Evolutionary conservation across 352 stramenopile genomes (phyloP).

Genomic region (Peronospora destructor): DNA sequence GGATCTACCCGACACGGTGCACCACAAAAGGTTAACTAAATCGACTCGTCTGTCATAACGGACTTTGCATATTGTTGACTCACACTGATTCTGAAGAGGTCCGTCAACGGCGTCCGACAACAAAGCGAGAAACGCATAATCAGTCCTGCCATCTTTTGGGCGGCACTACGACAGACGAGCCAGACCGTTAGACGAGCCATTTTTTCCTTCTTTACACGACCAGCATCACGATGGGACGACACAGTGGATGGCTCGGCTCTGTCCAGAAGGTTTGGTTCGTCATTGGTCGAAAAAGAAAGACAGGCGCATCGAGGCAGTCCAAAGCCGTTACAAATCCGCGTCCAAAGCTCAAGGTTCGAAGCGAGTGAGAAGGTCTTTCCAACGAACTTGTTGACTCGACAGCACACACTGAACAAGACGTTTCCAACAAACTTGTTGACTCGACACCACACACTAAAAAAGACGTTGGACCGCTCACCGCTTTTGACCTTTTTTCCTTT

Average conservation of each 20-base stretch:
- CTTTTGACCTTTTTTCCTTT: not conserved
- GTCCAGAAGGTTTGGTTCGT: conserved; percentile 3
- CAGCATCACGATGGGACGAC: conserved; percentile 11
- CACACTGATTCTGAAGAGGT: not conserved
- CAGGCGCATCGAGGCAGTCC: not conserved
- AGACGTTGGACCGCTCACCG: not conserved
- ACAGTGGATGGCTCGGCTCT: not conserved
- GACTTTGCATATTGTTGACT: not conserved
- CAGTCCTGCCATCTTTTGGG: too few species aligned
- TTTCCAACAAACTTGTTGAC: too few species aligned
- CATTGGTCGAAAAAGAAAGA: conserved; percentile 17
- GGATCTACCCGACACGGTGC: too few species aligned
- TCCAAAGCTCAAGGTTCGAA: not conserved
- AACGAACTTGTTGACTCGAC: too few species aligned
- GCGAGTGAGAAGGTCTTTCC: too few species aligned
- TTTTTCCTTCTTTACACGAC: not conserved
- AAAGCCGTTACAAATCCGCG: conserved; percentile 12
- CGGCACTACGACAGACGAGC: too few species aligned
- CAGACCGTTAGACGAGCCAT: too few species aligned
- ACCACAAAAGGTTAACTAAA: too few species aligned
- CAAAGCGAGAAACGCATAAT: not conserved
- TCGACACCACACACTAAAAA: conserved; percentile 10
- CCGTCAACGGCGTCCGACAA: not conserved
- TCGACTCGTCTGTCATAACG: too few species aligned
- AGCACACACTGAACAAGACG: too few species aligned